Base-by-base conservation (phyloP, 106 monocot species). In the Dendrobium huoshanense region DNA sequence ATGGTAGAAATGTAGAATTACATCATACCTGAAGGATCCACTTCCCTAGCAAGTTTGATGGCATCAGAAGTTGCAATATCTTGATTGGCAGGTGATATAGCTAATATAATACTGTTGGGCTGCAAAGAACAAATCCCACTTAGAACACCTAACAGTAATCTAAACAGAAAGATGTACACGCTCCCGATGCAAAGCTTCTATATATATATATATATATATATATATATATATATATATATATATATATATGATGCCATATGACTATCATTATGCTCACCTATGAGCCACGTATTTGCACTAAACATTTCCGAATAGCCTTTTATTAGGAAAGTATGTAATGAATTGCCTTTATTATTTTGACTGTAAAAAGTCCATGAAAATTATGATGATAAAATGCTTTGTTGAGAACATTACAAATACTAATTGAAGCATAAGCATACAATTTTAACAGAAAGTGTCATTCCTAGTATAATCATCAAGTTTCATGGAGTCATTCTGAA, bases 41-140 rank as follows among this genome's bases (percentile, higher is more conserved):
- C 98, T 91, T 98, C 98, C 79, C 87, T 95, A 37, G 91, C 98
- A 89, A 98, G 87, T 72, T 98, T 98, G 80, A 98, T 98, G 58
- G 98, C 98, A 89, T 98, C 98, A 74, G 98, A 98, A 79, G 98
- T 98, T 55, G 98, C 98, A 83, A 98, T 98, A 85, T 98, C 98
- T 93, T 98, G 98, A 85, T 98, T 95, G 24, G 98, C 98, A 83
- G 98, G 98, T 75, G 98, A 98, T 81, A 98, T 98, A 41, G 98
- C 98, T 77, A 98, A 64, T 77, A 98, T 98, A 81, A 98, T 93
- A 82, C 87, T 85, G 76, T 95, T 98, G 75, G 98, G 98, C 98
- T 98, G 70, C 37, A 70, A 70, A 70, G 37, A 70, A 70, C 70
- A 70, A 40, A 70, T 13, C 37, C 70, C 37, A 70, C 37, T 70